Base-by-base conservation (phyloP, 225 moss, liverwort and hornwort genomes). In the Pleurozium schreberi region DNA sequence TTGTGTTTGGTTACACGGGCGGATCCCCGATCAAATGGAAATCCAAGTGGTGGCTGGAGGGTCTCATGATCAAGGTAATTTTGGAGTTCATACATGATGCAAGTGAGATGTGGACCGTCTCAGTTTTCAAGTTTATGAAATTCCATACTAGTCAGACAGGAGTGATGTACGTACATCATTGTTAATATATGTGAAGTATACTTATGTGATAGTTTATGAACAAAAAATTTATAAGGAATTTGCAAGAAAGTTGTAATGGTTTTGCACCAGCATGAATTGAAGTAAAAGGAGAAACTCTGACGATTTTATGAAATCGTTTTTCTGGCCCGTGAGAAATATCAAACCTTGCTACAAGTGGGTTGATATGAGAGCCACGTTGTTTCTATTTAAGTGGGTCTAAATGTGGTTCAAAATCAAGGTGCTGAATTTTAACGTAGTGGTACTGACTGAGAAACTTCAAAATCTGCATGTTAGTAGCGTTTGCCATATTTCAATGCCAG, bases 31-130 rank as follows among this genome's bases (percentile, higher is more conserved):
- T 92, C 59, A 84, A 31, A 8, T 93, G 93, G 93, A 93, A 93
- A 82, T 89, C 90, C 59, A 93, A 88, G 82, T 93, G 93, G 93
- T 93, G 93, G 93, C n/a, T 94, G 83, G 94, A 92, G 58, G 92
- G 88, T 34, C 92, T 94, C 50, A 88, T 88, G 88, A 90, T 92
- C 87, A 91, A 87, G 94, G 92, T 94, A 86, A 49, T 38, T 64
- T 49, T 15, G 60, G 34, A 23, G 26, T 57, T 42, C 33, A 33
- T 55, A 65, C 55, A 13, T 42, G 85, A 34, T 82, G 10, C 82
- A 34, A 34, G 31, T 34, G 62, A 81, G 47, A 63, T 63, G 47
- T 11, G 63, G 10, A n/a, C n/a, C n/a, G 38, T 25, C 38, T 38
- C 14, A 50, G 36, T 2, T 26, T 75, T 8, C n/a, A 61, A 20